These are phyloP conservation scores for Posidonia oceanica DNA, from an alignment of 116 monocot genomes.

Conservation along the genomic window DNA sequence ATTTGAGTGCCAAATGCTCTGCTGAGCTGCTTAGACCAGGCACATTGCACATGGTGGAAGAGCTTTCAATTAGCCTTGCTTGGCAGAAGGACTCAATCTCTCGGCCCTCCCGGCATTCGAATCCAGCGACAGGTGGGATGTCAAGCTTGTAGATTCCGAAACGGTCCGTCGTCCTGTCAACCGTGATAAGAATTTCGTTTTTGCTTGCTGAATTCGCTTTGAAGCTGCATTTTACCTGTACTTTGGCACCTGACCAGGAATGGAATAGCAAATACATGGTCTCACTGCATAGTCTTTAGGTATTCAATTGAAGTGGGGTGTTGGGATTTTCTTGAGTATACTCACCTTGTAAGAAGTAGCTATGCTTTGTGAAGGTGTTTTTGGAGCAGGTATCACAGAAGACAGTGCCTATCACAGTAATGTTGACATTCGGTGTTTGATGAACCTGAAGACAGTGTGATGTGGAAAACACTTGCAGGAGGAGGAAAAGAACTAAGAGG, in stretches of 20 bases:
- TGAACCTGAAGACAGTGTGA: conserved; percentile 9
- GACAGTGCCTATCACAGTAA: conserved; percentile 79
- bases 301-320: background rate
- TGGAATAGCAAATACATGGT: background rate
- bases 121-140: conserved; percentile 53
- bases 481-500: background rate
- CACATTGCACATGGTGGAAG: conserved; percentile 36
- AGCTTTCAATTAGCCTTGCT: conserved; percentile 35
- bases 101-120: conserved; percentile 39
- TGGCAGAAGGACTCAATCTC: conserved; percentile 47
- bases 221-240: conserved; percentile 52
- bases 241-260: conserved; percentile 37
- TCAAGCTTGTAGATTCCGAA: conserved; percentile 46
- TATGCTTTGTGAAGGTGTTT: conserved; percentile 80
- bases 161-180: conserved; percentile 36
- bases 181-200: conserved; percentile 40
- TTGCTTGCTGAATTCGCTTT: conserved; percentile 21
- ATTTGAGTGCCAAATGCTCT: conserved; percentile 32
- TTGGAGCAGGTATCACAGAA: conserved; percentile 87
- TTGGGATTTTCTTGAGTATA: too few relatives aligned
- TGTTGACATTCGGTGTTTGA: conserved; percentile 16
- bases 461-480: conserved; percentile 10
- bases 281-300: background rate
- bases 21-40: conserved; percentile 34
- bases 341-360: conserved; percentile 78